phyloP scores from a whole-genome alignment of 176 grass and related monocot genomes.

The Tuctoria greenei region DNA sequence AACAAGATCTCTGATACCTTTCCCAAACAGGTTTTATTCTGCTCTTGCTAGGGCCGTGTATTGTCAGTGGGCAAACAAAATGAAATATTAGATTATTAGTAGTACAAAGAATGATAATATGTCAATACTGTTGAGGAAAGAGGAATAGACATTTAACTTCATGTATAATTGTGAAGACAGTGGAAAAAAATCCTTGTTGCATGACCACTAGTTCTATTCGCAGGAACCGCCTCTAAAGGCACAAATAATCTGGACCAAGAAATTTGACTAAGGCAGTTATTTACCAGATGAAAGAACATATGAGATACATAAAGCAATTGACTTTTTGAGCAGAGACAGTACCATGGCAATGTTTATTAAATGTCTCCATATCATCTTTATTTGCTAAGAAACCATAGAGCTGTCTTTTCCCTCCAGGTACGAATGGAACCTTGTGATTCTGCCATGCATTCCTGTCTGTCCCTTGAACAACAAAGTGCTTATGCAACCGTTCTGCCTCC shows the following conservation, averaged over 20 bases:
- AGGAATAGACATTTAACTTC: background rate
- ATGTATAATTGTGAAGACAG: background rate
- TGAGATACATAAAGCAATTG: background rate
- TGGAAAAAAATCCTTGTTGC: background rate
- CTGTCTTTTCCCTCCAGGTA: conserved; percentile 74
- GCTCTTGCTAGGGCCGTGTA: background rate
- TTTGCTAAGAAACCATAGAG: conserved; percentile 78
- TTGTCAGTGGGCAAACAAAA: background rate
- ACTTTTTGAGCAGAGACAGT: conserved; percentile 11
- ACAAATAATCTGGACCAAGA: background rate
- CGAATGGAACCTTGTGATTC: conserved; percentile 28
- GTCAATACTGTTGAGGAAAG: background rate
- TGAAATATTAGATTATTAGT: background rate
- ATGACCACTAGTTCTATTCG: background rate
- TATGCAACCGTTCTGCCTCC: conserved; percentile 79
- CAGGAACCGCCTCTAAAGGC: background rate
- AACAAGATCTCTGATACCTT: background rate
- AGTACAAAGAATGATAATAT: background rate
- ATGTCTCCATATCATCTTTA: conserved; percentile 77
- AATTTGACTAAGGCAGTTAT: conserved; percentile 20
- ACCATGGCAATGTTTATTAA: conserved; percentile 78
- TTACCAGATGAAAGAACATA: conserved; percentile 14
- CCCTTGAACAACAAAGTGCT: conserved; percentile 64
- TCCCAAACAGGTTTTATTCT: background rate
- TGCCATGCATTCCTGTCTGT: conserved; percentile 74